A percentile compares a stretch with the other conserved stretches of the same genome.
Conservation (phyloP, 2,329 filamentous ascomycete genomes). For the Calonectria hongkongensis region DNA sequence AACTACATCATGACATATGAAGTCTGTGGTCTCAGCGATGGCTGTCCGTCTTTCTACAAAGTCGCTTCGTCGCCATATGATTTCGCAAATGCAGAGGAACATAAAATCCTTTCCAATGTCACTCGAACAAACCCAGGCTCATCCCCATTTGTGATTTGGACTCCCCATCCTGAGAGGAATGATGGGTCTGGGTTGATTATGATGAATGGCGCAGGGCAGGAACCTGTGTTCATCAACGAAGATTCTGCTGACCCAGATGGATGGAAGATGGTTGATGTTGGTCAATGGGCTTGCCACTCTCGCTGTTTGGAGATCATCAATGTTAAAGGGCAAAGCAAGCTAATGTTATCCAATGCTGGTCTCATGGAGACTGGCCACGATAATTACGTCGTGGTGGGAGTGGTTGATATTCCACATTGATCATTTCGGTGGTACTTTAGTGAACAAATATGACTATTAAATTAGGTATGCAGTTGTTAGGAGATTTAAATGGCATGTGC, state of each 20-base stretch:
- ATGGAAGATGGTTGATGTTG: slow-evolving; percentile 39
- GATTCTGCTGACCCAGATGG: slow-evolving; percentile 30
- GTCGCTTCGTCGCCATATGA: slow-evolving; percentile 39
- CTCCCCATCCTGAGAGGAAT: background rate
- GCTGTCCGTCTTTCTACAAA: slow-evolving; percentile 36
- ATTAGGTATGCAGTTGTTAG: no score
- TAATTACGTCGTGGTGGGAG: slow-evolving; percentile 4
- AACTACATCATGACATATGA: slow-evolving; percentile 46
- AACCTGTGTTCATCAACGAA: slow-evolving; percentile 35
- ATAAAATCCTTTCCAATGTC: slow-evolving; percentile 19
- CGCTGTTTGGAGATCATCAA: slow-evolving; percentile 32
- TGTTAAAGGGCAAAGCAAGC: slow-evolving; percentile 19
- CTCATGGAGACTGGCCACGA: background rate
- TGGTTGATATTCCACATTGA: slow-evolving; percentile 7
- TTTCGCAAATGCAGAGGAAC: background rate
- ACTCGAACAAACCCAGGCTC: slow-evolving; percentile 4
- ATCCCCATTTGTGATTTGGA: slow-evolving; percentile 40
- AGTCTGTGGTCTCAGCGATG: slow-evolving; percentile 25
- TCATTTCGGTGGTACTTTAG: background rate
- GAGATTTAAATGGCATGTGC: no score
- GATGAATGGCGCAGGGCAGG: slow-evolving; percentile 28
- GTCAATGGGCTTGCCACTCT: slow-evolving; percentile 37
- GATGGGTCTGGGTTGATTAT: slow-evolving; percentile 23
- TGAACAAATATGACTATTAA: no score
- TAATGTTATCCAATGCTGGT: slow-evolving; percentile 13